Evolutionary conservation across 257 asterid genomes (phyloP), one percentile per base, ranked within the genome.

Genomic region (Ilex aquifolium): DNA sequence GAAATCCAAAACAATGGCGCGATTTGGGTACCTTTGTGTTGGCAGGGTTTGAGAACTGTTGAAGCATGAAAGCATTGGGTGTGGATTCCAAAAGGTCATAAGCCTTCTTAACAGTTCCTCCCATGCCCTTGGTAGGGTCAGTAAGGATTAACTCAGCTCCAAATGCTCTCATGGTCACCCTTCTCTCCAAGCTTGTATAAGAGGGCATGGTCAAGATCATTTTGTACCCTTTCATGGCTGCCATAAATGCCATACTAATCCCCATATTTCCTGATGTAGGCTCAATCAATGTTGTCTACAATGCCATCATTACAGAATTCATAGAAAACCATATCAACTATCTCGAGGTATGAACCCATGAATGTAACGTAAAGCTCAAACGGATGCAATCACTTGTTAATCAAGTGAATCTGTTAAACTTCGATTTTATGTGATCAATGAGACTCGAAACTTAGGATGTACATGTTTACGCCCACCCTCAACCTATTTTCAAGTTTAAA

Each of bases 261-360:
- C 99, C 99, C 99, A 93, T 93, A 59, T 93, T 93, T 54, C 99
- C 99, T 0, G 97, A 93, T 10, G 99, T 93, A 30, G 99, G 99
- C 79, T 93, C 99, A 44, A 93, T 93, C 81, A 93, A 65, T 9
- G 90, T 87, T 6, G 96, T 93, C 99, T 89, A 77, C 29, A 59
- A 60, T 31, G 5, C 6, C 6, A 62, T 50, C 4, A 6, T 10
- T 46, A 14, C n/a, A 46, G 11, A 46, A 46, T 6, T 46, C n/a
- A 46, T 10, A 5, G 4, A 46, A 46, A 10, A 14, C 14, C 3
- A 46, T 46, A 46, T 11, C 48, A 42, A 42, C 48, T 42, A 6
- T 42, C 7, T 42, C 27, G 27, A 21, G 27, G 27, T 21, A 21
- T 21, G 27, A 1, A 21, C 27, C 27, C 27, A 21, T 21, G 27